phyloP scores from a whole-genome alignment of 768 basidiomycete species.

The Tricholoma flavovirens region DNA sequence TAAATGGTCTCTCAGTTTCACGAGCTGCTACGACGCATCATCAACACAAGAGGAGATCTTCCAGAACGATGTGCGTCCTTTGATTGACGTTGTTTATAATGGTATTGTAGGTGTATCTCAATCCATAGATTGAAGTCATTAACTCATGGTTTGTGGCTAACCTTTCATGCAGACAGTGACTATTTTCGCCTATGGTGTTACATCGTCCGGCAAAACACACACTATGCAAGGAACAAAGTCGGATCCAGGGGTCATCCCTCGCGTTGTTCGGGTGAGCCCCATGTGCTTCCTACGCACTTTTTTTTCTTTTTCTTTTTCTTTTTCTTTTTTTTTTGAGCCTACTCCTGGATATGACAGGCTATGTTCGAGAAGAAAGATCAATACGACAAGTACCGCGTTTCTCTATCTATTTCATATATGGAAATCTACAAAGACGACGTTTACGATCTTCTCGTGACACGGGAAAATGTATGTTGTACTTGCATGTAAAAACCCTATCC shows the following conservation, averaged over 20 bases:
- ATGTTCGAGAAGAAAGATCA: conserved; percentile 48
- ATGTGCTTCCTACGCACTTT: no score
- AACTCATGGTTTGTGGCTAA: not conserved
- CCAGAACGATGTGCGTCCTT: conserved; percentile 63
- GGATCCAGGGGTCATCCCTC: conserved; percentile 82
- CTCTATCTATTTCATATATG: conserved; percentile 67
- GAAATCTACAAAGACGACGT: conserved; percentile 92
- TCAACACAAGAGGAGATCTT: conserved; percentile 79
- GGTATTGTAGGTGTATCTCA: conserved; percentile 63
- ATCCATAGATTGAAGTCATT: no score
- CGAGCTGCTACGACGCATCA: conserved; percentile 67
- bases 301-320: no score
- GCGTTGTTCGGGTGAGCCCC: conserved; percentile 58
- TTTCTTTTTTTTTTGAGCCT: no score
- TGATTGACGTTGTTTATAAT: conserved; percentile 71
- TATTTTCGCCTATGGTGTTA: conserved; percentile 88
- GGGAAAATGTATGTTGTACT: conserved; percentile 50
- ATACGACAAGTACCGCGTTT: conserved; percentile 36
- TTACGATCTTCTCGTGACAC: conserved; percentile 74
- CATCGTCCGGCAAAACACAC: conserved; percentile 87
- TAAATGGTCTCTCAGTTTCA: conserved; percentile 40
- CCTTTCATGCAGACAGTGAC: conserved; percentile 58
- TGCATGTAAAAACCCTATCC: not conserved
- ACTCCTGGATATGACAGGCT: conserved; percentile 30
- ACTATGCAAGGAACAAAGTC: conserved; percentile 81